Evolutionary conservation across 2,329 filamentous ascomycete species (phyloP).

Genomic region (Sarocladium oryzae): DNA sequence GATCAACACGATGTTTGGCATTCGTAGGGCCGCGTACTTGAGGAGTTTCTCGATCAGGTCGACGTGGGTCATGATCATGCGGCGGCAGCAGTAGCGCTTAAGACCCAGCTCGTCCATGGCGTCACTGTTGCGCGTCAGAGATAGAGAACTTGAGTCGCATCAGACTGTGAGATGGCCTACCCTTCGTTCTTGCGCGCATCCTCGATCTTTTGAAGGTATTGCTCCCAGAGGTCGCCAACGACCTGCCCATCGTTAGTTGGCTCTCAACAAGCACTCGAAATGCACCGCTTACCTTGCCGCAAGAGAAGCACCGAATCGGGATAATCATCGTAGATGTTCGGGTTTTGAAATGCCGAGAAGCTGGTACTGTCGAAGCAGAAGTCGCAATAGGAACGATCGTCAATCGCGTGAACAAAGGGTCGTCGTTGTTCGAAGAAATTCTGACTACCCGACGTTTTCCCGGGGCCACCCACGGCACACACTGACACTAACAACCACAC

Average conservation of each 20-base stretch:
- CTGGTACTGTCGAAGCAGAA: neutral
- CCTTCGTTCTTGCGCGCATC: constrained; percentile 64
- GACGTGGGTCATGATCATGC: constrained; percentile 99
- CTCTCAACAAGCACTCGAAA: constrained; percentile 8
- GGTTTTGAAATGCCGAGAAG: neutral
- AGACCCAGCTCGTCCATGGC: constrained; percentile 93
- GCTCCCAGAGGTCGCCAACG: constrained; percentile 94
- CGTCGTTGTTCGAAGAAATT: constrained; percentile 8
- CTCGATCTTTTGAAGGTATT: constrained; percentile 83
- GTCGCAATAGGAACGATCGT: neutral
- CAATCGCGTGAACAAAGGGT: neutral
- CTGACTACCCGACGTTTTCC: constrained; percentile 11
- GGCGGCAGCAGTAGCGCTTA: constrained; percentile 94
- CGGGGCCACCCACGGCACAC: constrained; percentile 7
- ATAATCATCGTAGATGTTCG: constrained; percentile 80
- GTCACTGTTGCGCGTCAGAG: constrained; percentile 52
- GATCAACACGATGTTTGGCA: neutral
- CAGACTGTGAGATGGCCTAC: too few relatives aligned
- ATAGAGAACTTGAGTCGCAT: too few relatives aligned
- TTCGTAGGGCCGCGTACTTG: constrained; percentile 52
- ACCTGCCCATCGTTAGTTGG: constrained; percentile 54
- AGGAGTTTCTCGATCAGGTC: constrained; percentile 98
- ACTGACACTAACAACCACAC: constrained; percentile 4
- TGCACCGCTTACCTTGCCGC: constrained; percentile 76
- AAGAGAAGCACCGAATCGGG: constrained; percentile 96